Evolutionary conservation across 2,329 filamentous ascomycete genomes (phyloP).

Genomic region (Hypoxylon sp.): DNA sequence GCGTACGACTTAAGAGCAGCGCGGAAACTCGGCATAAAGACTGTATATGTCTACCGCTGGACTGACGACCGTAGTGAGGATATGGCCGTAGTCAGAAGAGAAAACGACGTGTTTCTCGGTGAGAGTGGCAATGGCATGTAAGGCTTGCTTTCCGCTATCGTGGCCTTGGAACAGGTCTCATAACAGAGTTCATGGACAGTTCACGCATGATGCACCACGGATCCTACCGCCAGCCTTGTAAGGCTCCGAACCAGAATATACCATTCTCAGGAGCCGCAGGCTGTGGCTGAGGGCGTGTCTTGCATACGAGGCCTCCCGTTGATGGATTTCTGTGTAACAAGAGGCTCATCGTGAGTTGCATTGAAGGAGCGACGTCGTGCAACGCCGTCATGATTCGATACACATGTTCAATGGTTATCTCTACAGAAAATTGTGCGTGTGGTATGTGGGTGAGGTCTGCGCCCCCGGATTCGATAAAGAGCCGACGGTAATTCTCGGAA

Average conservation of each 20-base stretch:
- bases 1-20: conserved; percentile 66
- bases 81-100: conserved; percentile 55
- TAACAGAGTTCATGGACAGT: conserved; percentile 9
- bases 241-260: conserved; percentile 26
- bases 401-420: background rate
- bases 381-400: conserved; percentile 21
- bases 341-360: conserved; percentile 26
- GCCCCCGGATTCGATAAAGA: conserved; percentile 30
- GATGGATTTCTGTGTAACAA: conserved; percentile 20
- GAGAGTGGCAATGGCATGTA: conserved; percentile 35
- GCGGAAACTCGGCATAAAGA: conserved; percentile 62
- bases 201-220: conserved; percentile 5
- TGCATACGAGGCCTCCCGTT: conserved; percentile 41
- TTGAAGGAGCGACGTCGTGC: conserved; percentile 23
- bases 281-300: conserved; percentile 32
- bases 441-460: conserved; percentile 12
- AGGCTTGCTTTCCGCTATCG: conserved; percentile 30
- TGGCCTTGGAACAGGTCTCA: conserved; percentile 28
- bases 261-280: conserved; percentile 16
- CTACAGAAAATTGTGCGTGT: background rate
- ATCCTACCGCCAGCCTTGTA: conserved; percentile 29
- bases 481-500: conserved; percentile 33
- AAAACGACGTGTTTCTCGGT: conserved; percentile 55
- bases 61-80: conserved; percentile 66
- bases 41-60: conserved; percentile 65